Conservation (phyloP, 23 red algal species). For the Agarophyton chilense region DNA sequence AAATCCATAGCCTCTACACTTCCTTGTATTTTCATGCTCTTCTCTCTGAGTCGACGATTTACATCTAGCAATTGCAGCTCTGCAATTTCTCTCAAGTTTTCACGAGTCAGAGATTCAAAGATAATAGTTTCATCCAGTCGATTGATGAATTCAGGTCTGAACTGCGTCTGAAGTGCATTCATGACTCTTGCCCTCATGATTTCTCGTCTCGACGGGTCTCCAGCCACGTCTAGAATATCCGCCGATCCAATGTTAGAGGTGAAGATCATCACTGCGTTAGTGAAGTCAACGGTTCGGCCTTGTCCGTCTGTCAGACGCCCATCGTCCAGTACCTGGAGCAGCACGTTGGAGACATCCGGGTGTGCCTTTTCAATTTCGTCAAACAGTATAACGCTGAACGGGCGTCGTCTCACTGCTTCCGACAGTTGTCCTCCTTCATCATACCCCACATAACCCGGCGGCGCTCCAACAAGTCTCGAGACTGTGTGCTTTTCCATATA, state of each 20-base stretch:
- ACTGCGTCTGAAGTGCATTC: slow-evolving; percentile 85
- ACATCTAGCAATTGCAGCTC: slow-evolving; percentile 88
- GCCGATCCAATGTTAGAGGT: slow-evolving; percentile 97
- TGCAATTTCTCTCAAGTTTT: slow-evolving; percentile 84
- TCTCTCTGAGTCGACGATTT: slow-evolving; percentile 81
- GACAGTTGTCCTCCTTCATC: slow-evolving; percentile 98
- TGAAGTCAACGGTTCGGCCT: slow-evolving; percentile 96
- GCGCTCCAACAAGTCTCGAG: slow-evolving; percentile 91
- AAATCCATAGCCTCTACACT: slow-evolving; percentile 81
- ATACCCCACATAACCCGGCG: slow-evolving; percentile 98
- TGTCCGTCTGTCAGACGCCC: slow-evolving; percentile 98
- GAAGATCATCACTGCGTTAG: slow-evolving; percentile 94
- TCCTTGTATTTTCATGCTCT: slow-evolving; percentile 72
- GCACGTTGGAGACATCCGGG: slow-evolving; percentile 97
- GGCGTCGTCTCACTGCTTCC: slow-evolving; percentile 92
- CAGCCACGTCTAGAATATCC: slow-evolving; percentile 80
- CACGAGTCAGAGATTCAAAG: slow-evolving; percentile 84
- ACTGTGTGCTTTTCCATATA: slow-evolving; percentile 95
- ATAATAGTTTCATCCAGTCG: slow-evolving; percentile 98
- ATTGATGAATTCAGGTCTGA: slow-evolving; percentile 99
- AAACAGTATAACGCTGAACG: slow-evolving; percentile 97
- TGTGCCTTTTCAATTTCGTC: slow-evolving; percentile 99
- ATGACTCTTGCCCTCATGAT: slow-evolving; percentile 87
- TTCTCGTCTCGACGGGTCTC: slow-evolving; percentile 62
- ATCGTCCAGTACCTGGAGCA: slow-evolving; percentile 97